These are phyloP conservation scores for Populus hybrid DNA, from an alignment of 441 rosid genomes.

Conservation along the genomic window DNA sequence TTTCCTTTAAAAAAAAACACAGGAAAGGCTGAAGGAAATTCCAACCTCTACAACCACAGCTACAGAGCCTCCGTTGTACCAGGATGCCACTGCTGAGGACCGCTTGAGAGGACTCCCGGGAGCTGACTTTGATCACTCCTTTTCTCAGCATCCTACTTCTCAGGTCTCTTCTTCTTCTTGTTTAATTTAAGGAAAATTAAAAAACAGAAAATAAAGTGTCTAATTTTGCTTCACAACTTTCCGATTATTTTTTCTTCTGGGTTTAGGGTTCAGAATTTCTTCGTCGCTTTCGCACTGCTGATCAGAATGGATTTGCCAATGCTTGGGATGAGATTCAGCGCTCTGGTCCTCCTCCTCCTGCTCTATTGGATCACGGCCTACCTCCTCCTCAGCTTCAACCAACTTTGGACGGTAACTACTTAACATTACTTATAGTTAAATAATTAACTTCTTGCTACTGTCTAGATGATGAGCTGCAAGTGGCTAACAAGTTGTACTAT, in stretches of 20 bases:
- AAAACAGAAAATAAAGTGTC: background rate
- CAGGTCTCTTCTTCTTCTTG: constrained; percentile 48
- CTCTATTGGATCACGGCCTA: constrained; percentile 33
- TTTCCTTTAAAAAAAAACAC: constrained; percentile 17
- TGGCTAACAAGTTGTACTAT: no score
- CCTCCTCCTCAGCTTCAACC: constrained; percentile 43
- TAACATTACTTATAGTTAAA: background rate
- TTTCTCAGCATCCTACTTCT: constrained; percentile 46
- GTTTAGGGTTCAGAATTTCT: constrained; percentile 74
- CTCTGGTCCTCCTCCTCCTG: constrained; percentile 13
- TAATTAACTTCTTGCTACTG: background rate
- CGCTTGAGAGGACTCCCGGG: constrained; percentile 71
- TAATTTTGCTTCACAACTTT: background rate
- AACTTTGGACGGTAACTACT: constrained; percentile 54
- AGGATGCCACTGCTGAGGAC: constrained; percentile 35
- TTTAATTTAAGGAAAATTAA: no score
- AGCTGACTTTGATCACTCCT: constrained; percentile 63
- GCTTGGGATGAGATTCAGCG: constrained; percentile 86
- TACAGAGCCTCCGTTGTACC: constrained; percentile 47
- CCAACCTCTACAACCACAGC: constrained; percentile 50
- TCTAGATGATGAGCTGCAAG: no score
- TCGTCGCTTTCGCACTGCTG: constrained; percentile 54
- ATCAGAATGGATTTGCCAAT: constrained; percentile 61
- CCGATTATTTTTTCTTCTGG: background rate
- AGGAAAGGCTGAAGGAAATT: constrained; percentile 86